Evolutionary conservation across 2,329 filamentous ascomycete species (phyloP), one percentile per base, ranked within the genome.

Genomic region (Hymenoscyphus albidus): DNA sequence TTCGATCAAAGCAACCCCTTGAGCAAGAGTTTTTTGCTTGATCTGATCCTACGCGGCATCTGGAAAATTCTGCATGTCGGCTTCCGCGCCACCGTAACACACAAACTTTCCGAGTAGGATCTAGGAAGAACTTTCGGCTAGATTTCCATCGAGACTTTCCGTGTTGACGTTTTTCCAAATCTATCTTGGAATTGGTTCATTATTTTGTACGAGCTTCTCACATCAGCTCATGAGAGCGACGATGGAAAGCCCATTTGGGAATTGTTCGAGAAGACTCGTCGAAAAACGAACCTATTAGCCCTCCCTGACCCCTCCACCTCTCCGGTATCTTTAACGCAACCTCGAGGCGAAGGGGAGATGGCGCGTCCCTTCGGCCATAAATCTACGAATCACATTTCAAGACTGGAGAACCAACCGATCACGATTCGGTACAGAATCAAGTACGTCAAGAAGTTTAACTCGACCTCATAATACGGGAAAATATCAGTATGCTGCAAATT

Each of bases 201-300:
- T 22, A n/a, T 10, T 22, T 3, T 51, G 18, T 51, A 51, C 18
- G 44, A 51, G 18, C 44, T 51, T 51, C 44, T 51, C 48, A 27
- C 48, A 54, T 54, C 48, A 54, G 18, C 48, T 54, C 48, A 54
- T 54, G 48, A 54, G 18, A 18, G 22, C n/a, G 44, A 51, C n/a
- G 48, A 54, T 12, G 13, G 3, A 22, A 10, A 27, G 10, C 48
- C 22, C 48, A 27, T 27, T 54, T 18, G 48, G 48, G 48, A 54
- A 54, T 22, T 27, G 18, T 54, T 54, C 18, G 18, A 54, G 48
- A 54, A 54, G 18, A 54, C 48, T 22, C 48, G 22, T 54, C 48
- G 10, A 10, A 18, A 27, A 54, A 54, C 48, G 22, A 27, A 12
- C n/a, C n/a, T 10, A 27, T 54, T 18, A 22, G 2, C 22, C 18